Base-by-base conservation (phyloP, 768 basidiomycete species). In the Phallus indusiatus region DNA sequence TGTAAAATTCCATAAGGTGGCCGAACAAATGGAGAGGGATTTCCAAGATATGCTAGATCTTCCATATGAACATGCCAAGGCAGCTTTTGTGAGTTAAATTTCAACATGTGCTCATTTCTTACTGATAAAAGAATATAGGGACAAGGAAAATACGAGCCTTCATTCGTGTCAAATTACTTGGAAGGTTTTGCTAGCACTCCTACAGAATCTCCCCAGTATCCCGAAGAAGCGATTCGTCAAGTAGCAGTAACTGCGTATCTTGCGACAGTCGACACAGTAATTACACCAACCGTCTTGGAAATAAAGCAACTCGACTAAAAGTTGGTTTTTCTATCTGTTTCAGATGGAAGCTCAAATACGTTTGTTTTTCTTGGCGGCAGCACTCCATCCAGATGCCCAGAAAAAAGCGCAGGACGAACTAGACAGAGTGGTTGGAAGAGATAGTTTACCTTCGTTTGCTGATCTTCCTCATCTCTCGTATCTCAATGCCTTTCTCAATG, bases 401-500 rank as follows among this genome's bases (percentile, higher is more conserved):
- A 28, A 28, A 28, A 28, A 28, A 28, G 34, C 53, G 34, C 58
- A 62, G 35, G 61, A 24, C 17, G 65, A 66, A 55, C 55, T 66
- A 36, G 64, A 66, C 47, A 22, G 17, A 0, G 60, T 61, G 17
- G 47, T 69, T 18, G 68, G 69, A 1, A 42, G 54, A 0, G 55
- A 60, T 49, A 65, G 67, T 12, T 57, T 69, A 1, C 70, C 70
- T 0, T 60, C 21, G 0, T 59, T 65, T 17, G 64, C 59, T 18
- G 68, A 69, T 21, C 60, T 63, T 14, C 62, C 61, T 11, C 34
- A 47, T n/a, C 62, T 70, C 2, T 68, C 69, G 5, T 71, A 71
- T 56, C 59, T 68, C 33, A 55, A 60, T 20, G 66, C 66, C 1
- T 46, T 70, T 10, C 51, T 64, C 28, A 63, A 66, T 57, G 70